Evolutionary conservation across 192 early-diverging fungal genomes (phyloP).

Genomic region (Jimgerdemannia lactiflua): DNA sequence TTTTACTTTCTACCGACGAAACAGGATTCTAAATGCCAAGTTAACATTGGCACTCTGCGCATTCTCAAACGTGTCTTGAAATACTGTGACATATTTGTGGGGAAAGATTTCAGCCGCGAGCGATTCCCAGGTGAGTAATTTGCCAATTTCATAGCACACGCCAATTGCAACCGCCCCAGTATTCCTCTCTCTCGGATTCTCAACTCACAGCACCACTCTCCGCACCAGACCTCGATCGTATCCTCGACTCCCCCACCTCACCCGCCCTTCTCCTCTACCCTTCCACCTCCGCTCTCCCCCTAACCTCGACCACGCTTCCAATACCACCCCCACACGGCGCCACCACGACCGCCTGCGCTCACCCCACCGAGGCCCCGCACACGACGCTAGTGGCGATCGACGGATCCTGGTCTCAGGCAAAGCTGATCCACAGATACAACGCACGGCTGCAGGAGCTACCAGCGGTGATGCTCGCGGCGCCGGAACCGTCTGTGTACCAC

Average conservation of each 20-base stretch:
- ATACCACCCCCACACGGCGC: not conserved
- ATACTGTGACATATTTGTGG: conserved; percentile 33
- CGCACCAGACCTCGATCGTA: conserved; percentile 22
- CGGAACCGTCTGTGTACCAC: conserved; percentile 31
- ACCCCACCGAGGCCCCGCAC: conserved; percentile 11
- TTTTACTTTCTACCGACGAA: not conserved
- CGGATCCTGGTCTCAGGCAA: conserved; percentile 37
- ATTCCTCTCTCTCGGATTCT: not conserved
- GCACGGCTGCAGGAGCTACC: conserved; percentile 29
- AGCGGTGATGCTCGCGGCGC: conserved; percentile 30
- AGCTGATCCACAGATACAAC: conserved; percentile 35
- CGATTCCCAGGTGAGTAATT: conserved; percentile 21
- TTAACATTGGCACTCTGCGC: conserved; percentile 35
- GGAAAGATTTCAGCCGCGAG: conserved; percentile 27
- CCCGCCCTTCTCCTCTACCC: conserved; percentile 28
- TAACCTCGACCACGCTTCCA: not conserved
- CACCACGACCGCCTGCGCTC: conserved; percentile 10
- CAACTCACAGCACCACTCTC: not conserved
- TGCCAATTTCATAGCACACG: not conserved
- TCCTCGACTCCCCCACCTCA: conserved; percentile 20
- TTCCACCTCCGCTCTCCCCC: conserved; percentile 19
- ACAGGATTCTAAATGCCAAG: conserved; percentile 34
- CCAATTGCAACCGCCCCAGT: not conserved
- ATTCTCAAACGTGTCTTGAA: conserved; percentile 32
- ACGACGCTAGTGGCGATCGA: conserved; percentile 32